These are phyloP conservation scores for Kodamaea fungicola DNA, from an alignment of 1,139 yeast genomes.

Conservation along the genomic window DNA sequence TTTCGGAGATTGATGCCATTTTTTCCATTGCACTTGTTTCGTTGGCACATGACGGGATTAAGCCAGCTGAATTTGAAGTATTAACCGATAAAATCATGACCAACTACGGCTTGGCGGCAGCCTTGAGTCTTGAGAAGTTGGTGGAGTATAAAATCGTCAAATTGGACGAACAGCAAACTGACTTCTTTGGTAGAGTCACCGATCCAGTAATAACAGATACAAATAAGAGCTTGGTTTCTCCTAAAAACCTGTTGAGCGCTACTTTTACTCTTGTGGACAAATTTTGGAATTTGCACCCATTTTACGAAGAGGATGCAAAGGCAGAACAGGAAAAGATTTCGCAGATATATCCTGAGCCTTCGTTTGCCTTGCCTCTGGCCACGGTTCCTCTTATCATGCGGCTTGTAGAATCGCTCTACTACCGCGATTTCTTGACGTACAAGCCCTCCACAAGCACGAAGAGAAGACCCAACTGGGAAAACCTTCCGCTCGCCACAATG, in stretches of 20 bases:
- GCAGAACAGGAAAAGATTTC: constrained; percentile 11
- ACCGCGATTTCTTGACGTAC: constrained; percentile 42
- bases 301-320: constrained; percentile 12
- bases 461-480: constrained; percentile 46
- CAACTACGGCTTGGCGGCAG: constrained; percentile 55
- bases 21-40: constrained; percentile 52
- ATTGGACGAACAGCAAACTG: constrained; percentile 19
- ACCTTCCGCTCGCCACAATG: constrained; percentile 35
- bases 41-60: constrained; percentile 61
- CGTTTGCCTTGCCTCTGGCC: constrained; percentile 51
- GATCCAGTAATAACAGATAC: constrained; percentile 6
- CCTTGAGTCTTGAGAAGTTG: constrained; percentile 27
- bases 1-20: constrained; percentile 21
- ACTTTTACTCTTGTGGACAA: constrained; percentile 40
- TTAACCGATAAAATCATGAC: constrained; percentile 50
- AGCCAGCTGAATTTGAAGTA: constrained; percentile 52
- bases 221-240: constrained; percentile 9
- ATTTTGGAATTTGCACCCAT: constrained; percentile 47
- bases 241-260: constrained; percentile 27
- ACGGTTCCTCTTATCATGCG: constrained; percentile 49
- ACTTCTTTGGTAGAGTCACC: constrained; percentile 29
- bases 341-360: constrained; percentile 39
- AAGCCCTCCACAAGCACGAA: constrained; percentile 39
- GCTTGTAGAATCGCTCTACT: constrained; percentile 49
- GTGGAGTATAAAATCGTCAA: constrained; percentile 24